These are phyloP conservation scores for Mucor racemosus DNA, from an alignment of 371 early-diverging fungal genomes.

Conservation along the genomic window DNA sequence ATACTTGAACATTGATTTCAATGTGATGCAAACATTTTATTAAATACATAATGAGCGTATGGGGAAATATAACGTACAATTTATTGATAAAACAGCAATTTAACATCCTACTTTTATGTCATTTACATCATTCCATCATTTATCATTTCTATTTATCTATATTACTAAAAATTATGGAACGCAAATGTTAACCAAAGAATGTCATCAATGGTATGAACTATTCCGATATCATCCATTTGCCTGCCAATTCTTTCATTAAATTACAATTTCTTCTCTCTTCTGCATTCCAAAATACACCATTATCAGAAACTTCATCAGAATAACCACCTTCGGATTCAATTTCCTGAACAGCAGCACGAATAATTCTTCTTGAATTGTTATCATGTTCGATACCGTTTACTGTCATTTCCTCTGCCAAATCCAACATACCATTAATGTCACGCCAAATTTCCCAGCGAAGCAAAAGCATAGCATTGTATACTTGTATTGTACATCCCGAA, in stretches of 20 bases:
- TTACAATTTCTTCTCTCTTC: conserved; percentile 41
- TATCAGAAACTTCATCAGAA: not conserved
- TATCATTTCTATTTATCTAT: no score
- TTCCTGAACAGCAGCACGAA: conserved; percentile 28
- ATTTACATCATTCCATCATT: no score
- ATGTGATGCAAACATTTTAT: no score
- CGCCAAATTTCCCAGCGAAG: conserved; percentile 44
- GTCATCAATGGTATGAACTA: no score
- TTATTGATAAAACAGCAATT: no score
- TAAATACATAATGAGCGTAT: no score
- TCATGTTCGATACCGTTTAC: conserved; percentile 41
- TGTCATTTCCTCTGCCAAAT: conserved; percentile 49
- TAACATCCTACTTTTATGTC: no score
- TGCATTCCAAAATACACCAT: conserved; percentile 33
- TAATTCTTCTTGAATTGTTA: conserved; percentile 32
- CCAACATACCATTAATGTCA: conserved; percentile 47
- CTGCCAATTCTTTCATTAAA: conserved; percentile 40
- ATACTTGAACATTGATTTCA: no score
- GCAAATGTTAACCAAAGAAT: no score
- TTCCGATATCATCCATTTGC: conserved; percentile 38
- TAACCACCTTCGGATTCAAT: conserved; percentile 29
- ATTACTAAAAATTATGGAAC: no score
- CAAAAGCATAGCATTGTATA: conserved; percentile 41
- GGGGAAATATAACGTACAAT: no score
- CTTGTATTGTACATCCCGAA: conserved; percentile 43